Percentiles rank a stretch among this genome's conserved stretches.
Evolutionary conservation across 2,329 filamentous ascomycete species (phyloP).

Genomic region (Escovopsis weberi): DNA sequence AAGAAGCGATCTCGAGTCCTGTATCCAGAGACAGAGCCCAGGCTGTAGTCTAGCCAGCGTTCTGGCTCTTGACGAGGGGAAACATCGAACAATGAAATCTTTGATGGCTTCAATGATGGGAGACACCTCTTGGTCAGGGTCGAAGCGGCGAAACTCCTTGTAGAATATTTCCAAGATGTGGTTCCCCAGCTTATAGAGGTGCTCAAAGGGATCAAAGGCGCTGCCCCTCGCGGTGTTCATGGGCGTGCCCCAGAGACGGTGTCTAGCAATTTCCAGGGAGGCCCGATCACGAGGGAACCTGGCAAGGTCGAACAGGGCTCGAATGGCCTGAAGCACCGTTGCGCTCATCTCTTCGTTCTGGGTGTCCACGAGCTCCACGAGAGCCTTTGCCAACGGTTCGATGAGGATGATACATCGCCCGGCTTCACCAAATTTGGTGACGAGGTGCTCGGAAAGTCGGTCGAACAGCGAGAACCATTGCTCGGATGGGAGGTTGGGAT

Average conservation of each 20-base stretch:
- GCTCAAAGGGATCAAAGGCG: constrained; percentile 47
- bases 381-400: constrained; percentile 51
- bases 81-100: constrained; percentile 36
- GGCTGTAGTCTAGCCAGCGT: constrained; percentile 46
- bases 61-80: constrained; percentile 34
- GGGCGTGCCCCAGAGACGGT: constrained; percentile 45
- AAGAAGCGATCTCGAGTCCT: constrained; percentile 35
- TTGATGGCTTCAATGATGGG: constrained; percentile 39
- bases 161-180: constrained; percentile 42
- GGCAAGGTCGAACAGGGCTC: constrained; percentile 31
- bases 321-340: constrained; percentile 20
- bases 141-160: constrained; percentile 21
- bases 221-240: constrained; percentile 21
- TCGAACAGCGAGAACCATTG: constrained; percentile 43
- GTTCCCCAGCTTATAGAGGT: constrained; percentile 47
- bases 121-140: constrained; percentile 22
- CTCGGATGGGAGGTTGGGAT: constrained; percentile 30
- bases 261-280: constrained; percentile 49
- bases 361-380: constrained; percentile 24
- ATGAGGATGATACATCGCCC: constrained; percentile 52
- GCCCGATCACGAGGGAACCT: constrained; percentile 44
- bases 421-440: constrained; percentile 50
- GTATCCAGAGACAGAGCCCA: constrained; percentile 48
- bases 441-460: constrained; percentile 39
- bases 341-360: constrained; percentile 6